phyloP scores from a whole-genome alignment of 1,139 yeast species.

The Taphrina sp. region DNA sequence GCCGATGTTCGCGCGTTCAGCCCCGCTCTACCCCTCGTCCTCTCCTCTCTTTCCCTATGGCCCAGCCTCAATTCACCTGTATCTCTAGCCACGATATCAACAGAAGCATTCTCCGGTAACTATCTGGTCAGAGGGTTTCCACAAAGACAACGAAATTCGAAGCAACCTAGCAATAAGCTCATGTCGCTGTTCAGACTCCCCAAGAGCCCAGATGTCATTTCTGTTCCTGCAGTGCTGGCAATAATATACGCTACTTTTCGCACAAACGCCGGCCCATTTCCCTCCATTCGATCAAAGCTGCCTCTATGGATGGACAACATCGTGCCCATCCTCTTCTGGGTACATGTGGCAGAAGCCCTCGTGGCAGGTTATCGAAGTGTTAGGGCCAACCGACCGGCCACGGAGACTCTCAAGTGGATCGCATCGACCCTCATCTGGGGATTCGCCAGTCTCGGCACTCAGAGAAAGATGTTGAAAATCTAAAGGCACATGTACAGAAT shows the following conservation, averaged over 20 bases:
- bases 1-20: too few species aligned
- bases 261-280: slow-evolving; percentile 3
- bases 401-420: slow-evolving; percentile 18
- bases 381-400: slow-evolving; percentile 8
- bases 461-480: slow-evolving; percentile 10
- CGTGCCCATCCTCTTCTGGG: slow-evolving; percentile 14
- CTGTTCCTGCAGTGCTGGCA: slow-evolving; percentile 1
- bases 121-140: too few species aligned
- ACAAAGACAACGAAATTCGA: too few species aligned
- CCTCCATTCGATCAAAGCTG: slow-evolving; percentile 18
- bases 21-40: too few species aligned
- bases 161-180: too few species aligned
- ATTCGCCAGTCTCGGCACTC: slow-evolving; percentile 14
- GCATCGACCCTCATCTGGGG: slow-evolving; percentile 20
- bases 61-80: too few species aligned
- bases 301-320: slow-evolving; percentile 15
- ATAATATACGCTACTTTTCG: slow-evolving; percentile 5
- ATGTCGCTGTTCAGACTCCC: slow-evolving; percentile 20
- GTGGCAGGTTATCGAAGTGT: slow-evolving; percentile 15
- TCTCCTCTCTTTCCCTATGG: too few species aligned
- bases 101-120: too few species aligned
- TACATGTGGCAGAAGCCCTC: slow-evolving; percentile 17
- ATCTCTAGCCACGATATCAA: too few species aligned
- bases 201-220: background rate
- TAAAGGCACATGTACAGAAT: background rate